Evolutionary conservation across 495 filamentous ascomycete genomes (phyloP).

Genomic region (Aspergillus panamensis): DNA sequence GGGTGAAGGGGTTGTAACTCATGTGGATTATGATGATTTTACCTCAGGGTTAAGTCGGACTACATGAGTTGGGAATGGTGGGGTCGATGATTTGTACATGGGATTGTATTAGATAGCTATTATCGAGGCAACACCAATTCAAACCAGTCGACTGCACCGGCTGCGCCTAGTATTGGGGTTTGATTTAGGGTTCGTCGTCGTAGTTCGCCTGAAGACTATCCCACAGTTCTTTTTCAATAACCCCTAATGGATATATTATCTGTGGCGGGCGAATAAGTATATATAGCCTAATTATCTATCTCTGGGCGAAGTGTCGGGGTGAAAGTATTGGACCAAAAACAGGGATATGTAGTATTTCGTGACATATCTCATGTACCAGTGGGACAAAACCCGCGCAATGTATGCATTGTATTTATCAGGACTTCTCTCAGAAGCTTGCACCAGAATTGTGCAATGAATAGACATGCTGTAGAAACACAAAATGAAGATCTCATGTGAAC

Average conservation of each 20-base stretch:
- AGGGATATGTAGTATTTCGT: neutral
- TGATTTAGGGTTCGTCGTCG: neutral
- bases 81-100: conserved; percentile 2
- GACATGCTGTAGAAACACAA: neutral
- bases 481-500: neutral
- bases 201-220: neutral
- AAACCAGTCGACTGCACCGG: conserved; percentile 8
- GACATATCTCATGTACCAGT: neutral
- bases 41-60: neutral
- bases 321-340: neutral
- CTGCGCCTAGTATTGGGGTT: neutral
- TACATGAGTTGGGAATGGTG: neutral
- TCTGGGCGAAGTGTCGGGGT: neutral
- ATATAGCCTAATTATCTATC: neutral
- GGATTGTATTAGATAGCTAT: conserved; percentile 16
- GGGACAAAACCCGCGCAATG: neutral
- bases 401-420: neutral
- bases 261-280: neutral
- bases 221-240: neutral
- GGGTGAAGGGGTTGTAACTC: conserved; percentile 16
- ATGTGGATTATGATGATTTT: conserved; percentile 15
- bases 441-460: neutral
- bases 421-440: too few relatives aligned
- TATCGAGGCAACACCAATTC: conserved; percentile 12
- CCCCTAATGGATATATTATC: neutral